Evolutionary conservation across 164 flowering plant genomes (phyloP), one percentile per base, ranked within the genome.

Genomic region (Magnolia changhungtana): DNA sequence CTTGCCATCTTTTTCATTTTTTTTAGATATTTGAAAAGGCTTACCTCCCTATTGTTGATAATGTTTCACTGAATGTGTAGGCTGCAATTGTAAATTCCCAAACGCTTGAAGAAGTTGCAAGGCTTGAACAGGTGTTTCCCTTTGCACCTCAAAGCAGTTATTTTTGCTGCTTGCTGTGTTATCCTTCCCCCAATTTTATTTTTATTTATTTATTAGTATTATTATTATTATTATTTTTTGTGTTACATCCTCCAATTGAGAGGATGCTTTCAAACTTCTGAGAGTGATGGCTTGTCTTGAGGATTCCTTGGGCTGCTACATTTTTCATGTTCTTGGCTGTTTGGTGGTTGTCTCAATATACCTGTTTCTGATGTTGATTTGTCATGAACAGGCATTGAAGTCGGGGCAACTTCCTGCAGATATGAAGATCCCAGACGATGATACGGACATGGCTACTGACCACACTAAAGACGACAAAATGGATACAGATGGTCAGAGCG

Each of bases 51-150:
- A 37, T 37, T 31, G 10, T 63, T 61, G 70, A 27, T 50, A 24
- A 37, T 67, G 37, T 79, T 69, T 74, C 49, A 8, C 66, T 73
- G 51, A 61, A 1, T 77, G 7, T 86, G 88, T 90, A 96, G 99
- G 98, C 99, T 82, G 99, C 99, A 63, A 96, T 96, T 83, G 90
- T 92, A 76, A 96, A 96, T 80, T 92, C 98, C 37, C 98, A 92
- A 81, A 96, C 99, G 71, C 91, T 96, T 67, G 99, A 96, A 85
- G 98, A 96, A 86, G 98, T 96, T 84, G 97, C 97, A 50, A 87
- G 93, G 79, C 98, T 96, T 78, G 99, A 96, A 84, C 81, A 94
- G 98, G 99, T 96, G 50, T 69, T 69, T 23, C 52, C 20, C 52
- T 64, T 63, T 50, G 64, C 66, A 10, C 23, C 63, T 78, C 11